Conservation (phyloP, 305 asterid species). For the Fraxinus sp. region DNA sequence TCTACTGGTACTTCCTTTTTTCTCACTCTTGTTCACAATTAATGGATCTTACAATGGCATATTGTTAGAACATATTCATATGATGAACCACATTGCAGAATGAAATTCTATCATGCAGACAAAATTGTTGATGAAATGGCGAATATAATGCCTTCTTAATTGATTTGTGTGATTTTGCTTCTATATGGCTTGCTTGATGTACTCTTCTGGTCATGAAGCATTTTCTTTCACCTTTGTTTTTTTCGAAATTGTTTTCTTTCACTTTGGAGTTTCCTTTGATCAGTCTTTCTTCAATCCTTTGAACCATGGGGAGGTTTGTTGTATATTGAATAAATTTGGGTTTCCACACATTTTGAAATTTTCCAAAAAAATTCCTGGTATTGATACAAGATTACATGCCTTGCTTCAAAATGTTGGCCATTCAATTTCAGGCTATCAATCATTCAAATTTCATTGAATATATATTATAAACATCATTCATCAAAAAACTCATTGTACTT, state of each 20-base stretch:
- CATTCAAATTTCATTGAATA: neutral
- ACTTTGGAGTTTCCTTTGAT: neutral
- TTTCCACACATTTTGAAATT: neutral
- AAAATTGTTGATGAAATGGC: neutral
- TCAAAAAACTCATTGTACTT: neutral
- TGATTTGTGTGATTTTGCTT: neutral
- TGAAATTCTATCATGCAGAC: neutral
- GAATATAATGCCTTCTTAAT: neutral
- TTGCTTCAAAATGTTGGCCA: neutral
- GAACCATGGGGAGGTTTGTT: neutral
- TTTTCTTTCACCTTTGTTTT: neutral
- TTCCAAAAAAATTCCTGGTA: neutral
- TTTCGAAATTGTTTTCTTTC: neutral
- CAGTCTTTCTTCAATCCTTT: neutral
- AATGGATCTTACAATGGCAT: neutral
- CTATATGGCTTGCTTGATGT: neutral
- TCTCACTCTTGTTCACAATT: neutral
- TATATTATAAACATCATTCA: neutral
- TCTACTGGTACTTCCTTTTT: constrained; percentile 59
- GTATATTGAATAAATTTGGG: neutral
- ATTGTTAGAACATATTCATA: neutral
- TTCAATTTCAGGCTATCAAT: neutral
- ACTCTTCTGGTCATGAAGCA: neutral
- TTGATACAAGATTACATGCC: neutral
- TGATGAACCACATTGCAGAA: neutral